Base-by-base conservation (phyloP, 2,329 filamentous ascomycete species). In the Ceratocystiopsis minuta region DNA sequence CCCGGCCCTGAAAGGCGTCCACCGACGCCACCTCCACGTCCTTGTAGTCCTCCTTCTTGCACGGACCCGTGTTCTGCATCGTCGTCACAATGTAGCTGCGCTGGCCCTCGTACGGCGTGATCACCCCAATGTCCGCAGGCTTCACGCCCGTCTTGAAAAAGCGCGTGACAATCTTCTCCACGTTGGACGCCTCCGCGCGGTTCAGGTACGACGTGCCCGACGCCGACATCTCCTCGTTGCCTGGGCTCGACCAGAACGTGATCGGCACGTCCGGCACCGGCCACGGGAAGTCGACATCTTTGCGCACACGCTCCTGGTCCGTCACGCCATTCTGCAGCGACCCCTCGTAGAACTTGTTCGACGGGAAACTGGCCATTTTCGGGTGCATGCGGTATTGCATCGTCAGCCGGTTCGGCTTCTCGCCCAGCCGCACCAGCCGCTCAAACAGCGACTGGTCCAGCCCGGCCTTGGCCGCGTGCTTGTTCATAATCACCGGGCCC, bases 211-310 rank as follows among this genome's bases (percentile, higher is more conserved):
- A 96, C 3, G 90, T 98, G 55, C 90, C 90, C 20, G 87, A 95
- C 1, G 90, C 90, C 7, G 88, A 95, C 40, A 98, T 98, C 60
- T 98, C 90, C 60, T 98, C 90, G 46, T 92, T 93, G 46, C 90
- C 90, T 43, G 95, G 67, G 57, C 98, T 98, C 20, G 86, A 93
- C 90, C 90, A 98, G 65, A 98, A 98, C 90, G 96, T 96, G 90
- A 98, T 98, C 3, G 90, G 90, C 51, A 78, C 85, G 57, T 96
- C 88, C 16, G 69, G 75, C 28, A 94, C 84, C 3, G 90, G 90
- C 90, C 90, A 98, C 13, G 90, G 90, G 58, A 98, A 98, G 59
- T 98, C 90, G 24, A 98, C 85, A 53, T 98, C 88, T 50, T 80
- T 80, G 48, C 88, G 80, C 48, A 96, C 70, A 46, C 90, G 80